phyloP scores from a whole-genome alignment of 169 alveolate genomes.

The Theileria annulata region DNA sequence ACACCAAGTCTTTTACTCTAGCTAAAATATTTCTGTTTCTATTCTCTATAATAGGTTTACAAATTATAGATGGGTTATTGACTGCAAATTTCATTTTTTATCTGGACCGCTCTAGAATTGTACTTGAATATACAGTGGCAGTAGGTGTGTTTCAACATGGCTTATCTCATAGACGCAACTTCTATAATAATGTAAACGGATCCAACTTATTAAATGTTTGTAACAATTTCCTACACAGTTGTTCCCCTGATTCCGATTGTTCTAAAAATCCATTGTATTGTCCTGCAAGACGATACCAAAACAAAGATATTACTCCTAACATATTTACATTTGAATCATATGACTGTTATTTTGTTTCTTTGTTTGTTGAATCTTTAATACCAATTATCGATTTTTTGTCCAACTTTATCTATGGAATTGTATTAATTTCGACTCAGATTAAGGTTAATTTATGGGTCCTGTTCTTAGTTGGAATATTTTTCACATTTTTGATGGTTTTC shows the following conservation, averaged over 20 bases:
- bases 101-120: slow-evolving; percentile 1
- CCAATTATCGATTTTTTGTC: slow-evolving; percentile 4
- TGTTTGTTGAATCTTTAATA: slow-evolving; percentile 22
- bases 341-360: slow-evolving; percentile 19
- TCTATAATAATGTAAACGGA: neutral
- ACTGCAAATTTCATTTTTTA: slow-evolving; percentile 28
- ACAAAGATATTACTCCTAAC: slow-evolving; percentile 24
- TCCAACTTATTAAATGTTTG: neutral
- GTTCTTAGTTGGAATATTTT: neutral
- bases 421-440: neutral
- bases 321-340: slow-evolving; percentile 19
- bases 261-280: slow-evolving; percentile 38
- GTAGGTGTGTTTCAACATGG: slow-evolving; percentile 38
- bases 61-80: slow-evolving; percentile 4
- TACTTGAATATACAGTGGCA: slow-evolving; percentile 18
- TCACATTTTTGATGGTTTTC: neutral
- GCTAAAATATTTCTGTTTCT: neutral
- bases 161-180: slow-evolving; percentile 18
- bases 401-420: neutral
- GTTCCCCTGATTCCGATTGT: neutral
- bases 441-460: neutral
- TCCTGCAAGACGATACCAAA: slow-evolving; percentile 57
- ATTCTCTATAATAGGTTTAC: slow-evolving; percentile 7
- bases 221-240: neutral
- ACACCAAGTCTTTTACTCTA: neutral